Base-by-base conservation (phyloP, 495 filamentous ascomycete genomes). In the Hypoxylon subgilvum region DNA sequence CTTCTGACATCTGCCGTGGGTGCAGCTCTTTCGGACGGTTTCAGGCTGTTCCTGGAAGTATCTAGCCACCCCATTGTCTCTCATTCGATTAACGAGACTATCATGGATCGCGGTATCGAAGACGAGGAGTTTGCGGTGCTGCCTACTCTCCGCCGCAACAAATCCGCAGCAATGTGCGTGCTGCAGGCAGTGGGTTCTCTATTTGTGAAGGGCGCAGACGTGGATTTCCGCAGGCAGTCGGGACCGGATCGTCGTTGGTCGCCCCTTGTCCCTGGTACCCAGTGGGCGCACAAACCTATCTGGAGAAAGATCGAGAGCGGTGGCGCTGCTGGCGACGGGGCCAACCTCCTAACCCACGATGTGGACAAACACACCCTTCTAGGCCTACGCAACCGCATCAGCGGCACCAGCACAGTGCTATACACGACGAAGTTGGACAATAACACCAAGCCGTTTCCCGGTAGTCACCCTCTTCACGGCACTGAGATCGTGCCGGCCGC, bases 401-500 rank as follows among this genome's bases (percentile, higher is more conserved):
- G 68, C 6, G 73, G 70, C 0, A 49, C 40, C 1, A 58, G 67
- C 10, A 65, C 36, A 0, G 59, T 56, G 0, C 38, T 77, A 2
- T 16, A 61, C 61, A 67, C 25, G 30, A 61, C 49, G 8, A 63
- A 45, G 10, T 27, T 78, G 6, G 67, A 74, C 51, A 49, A 69
- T 10, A 50, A 66, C 6, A 72, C 43, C 22, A 74, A 73, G 59
- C 74, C 76, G 6, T 79, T 75, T 45, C 72, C 72, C 4, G 65
- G 69, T 0, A 66, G 38, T 19, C 70, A 74, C 44, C 70, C 65
- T 10, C 38, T 74, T 3, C 57, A 67, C 36, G 76, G 71, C 3
- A 71, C 71, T 9, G 74, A 79, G 50, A 76, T 77, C 28, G 50
- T 79, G 17, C 76, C 76, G 0, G 76, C 74, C 7, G 74, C 75